Conservation (phyloP, 2,329 filamentous ascomycete species). For the Macroventuria anomochaeta region DNA sequence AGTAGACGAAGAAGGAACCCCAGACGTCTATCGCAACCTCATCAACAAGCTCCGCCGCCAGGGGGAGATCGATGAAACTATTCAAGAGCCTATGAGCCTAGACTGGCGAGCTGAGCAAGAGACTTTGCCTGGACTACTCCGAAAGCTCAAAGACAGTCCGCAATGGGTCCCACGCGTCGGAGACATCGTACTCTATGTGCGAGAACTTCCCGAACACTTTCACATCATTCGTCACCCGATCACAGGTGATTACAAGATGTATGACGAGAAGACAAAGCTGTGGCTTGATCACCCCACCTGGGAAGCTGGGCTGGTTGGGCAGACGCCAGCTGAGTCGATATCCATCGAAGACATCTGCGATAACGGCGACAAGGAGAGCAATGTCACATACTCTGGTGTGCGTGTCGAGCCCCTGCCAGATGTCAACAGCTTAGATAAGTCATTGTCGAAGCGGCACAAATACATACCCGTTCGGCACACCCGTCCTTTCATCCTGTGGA, state of each 20-base stretch:
- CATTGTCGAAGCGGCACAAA: slow-evolving; percentile 59
- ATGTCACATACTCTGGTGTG: slow-evolving; percentile 60
- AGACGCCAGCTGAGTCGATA: slow-evolving; percentile 55
- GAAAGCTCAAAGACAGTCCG: slow-evolving; percentile 52
- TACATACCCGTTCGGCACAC: slow-evolving; percentile 62
- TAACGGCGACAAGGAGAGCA: slow-evolving; percentile 49
- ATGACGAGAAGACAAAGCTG: slow-evolving; percentile 21
- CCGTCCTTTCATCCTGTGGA: slow-evolving; percentile 63
- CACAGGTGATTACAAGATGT: slow-evolving; percentile 32
- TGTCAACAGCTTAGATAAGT: slow-evolving; percentile 59
- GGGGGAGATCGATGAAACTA: slow-evolving; percentile 51
- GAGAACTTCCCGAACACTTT: slow-evolving; percentile 39
- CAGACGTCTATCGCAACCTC: slow-evolving; percentile 60
- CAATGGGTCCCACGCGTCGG: slow-evolving; percentile 62
- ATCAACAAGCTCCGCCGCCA: slow-evolving; percentile 57
- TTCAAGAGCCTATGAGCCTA: slow-evolving; percentile 59
- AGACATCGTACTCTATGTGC: slow-evolving; percentile 63
- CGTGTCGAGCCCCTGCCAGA: slow-evolving; percentile 64
- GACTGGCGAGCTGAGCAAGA: slow-evolving; percentile 63
- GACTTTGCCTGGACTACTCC: slow-evolving; percentile 51
- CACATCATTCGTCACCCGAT: slow-evolving; percentile 38
- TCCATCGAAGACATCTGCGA: slow-evolving; percentile 56
- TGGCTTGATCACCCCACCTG: slow-evolving; percentile 56
- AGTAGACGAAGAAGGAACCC: slow-evolving; percentile 60
- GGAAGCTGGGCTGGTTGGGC: slow-evolving; percentile 64